Percentiles rank a stretch among this genome's conserved stretches.
Conservation (phyloP, 1,139 yeast genomes). For the Kluyveromyces sp. region DNA sequence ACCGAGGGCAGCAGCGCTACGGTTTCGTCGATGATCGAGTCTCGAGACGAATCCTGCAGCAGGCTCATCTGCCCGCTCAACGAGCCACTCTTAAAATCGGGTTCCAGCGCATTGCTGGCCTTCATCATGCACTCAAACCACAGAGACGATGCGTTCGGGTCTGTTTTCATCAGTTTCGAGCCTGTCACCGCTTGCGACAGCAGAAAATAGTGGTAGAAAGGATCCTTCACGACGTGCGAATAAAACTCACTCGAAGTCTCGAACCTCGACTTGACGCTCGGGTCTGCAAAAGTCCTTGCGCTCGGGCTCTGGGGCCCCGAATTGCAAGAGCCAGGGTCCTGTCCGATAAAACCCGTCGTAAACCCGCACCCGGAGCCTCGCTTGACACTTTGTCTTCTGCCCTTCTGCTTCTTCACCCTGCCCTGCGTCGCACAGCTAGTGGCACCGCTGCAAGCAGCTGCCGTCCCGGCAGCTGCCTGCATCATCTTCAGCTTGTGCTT, state of each 20-base stretch:
- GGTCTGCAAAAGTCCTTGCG: neutral
- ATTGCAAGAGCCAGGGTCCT: too few relatives aligned
- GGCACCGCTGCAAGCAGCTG: too few relatives aligned
- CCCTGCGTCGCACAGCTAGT: too few relatives aligned
- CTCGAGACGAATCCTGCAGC: neutral
- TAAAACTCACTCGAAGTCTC: slow-evolving; percentile 8
- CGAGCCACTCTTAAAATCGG: neutral
- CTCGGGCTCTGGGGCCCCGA: too few relatives aligned
- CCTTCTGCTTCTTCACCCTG: neutral
- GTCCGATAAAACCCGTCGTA: neutral
- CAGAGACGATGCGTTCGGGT: neutral
- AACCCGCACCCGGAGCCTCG: neutral
- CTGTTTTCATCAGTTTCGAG: slow-evolving; percentile 8
- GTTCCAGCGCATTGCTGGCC: slow-evolving; percentile 3
- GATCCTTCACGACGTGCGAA: slow-evolving; percentile 10
- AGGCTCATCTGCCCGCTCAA: neutral
- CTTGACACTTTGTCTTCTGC: neutral
- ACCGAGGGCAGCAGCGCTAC: neutral
- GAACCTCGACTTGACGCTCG: slow-evolving; percentile 3
- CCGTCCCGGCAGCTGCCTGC: neutral
- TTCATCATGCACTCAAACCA: slow-evolving; percentile 9
- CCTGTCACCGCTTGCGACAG: slow-evolving; percentile 9
- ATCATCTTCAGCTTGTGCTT: slow-evolving; percentile 8
- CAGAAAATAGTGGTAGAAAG: slow-evolving; percentile 9
- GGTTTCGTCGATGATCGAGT: neutral